phyloP scores from a whole-genome alignment of 768 basidiomycete genomes.

The Asterophora lycoperdoides region DNA sequence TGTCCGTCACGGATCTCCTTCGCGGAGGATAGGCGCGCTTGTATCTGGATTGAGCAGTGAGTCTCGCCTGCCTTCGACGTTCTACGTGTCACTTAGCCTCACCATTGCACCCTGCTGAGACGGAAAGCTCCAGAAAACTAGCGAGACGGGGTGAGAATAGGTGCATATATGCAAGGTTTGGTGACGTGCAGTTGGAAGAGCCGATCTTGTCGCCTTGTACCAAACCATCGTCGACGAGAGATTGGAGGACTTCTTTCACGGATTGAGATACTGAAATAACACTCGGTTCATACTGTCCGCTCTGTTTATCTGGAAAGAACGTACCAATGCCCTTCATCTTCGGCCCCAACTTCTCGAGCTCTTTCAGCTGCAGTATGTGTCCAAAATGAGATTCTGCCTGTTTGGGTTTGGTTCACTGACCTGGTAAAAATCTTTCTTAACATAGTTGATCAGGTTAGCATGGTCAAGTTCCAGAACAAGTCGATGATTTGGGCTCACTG shows the following conservation, averaged over 20 bases:
- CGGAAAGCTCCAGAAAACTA: slow-evolving; percentile 96
- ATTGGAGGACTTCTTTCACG: slow-evolving; percentile 88
- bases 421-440: slow-evolving; percentile 85
- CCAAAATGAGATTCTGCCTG: not conserved
- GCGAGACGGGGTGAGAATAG: slow-evolving; percentile 1
- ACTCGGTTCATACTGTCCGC: too few relatives aligned
- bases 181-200: slow-evolving; percentile 81
- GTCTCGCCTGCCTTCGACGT: not conserved
- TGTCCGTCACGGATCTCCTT: slow-evolving; percentile 42
- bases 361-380: slow-evolving; percentile 59
- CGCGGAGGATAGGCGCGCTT: slow-evolving; percentile 46
- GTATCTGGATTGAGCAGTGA: slow-evolving; percentile 39
- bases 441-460: not conserved
- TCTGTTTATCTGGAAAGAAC: not conserved
- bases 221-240: slow-evolving; percentile 80
- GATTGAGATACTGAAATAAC: slow-evolving; percentile 68
- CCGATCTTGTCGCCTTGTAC: slow-evolving; percentile 92
- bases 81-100: not conserved
- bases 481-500: slow-evolving; percentile 38
- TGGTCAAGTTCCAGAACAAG: not conserved
- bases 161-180: slow-evolving; percentile 18
- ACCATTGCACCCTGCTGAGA: slow-evolving; percentile 82
- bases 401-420: slow-evolving; percentile 22
- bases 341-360: slow-evolving; percentile 84
- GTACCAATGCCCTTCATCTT: slow-evolving; percentile 90